Evolutionary conservation across 257 asterid genomes (phyloP).

Genomic region (Asclepias syriaca): DNA sequence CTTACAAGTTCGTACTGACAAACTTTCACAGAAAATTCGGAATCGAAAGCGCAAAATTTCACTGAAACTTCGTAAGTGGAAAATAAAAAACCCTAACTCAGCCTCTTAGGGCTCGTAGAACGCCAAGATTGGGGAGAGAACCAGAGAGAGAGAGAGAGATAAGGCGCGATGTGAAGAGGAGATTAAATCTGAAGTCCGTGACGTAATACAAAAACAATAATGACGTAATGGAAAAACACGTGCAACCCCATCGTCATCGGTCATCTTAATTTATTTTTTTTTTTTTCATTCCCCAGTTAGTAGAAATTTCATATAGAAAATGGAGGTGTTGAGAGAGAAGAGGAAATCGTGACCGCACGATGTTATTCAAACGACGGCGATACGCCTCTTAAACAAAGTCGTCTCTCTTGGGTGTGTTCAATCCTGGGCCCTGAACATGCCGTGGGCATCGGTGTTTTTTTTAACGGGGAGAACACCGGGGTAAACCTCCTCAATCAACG

Average conservation of each 20-base stretch:
- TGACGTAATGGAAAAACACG: background rate
- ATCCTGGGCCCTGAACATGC: no score
- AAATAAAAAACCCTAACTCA: background rate
- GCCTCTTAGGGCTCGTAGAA: slow-evolving; percentile 16
- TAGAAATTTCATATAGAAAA: no score
- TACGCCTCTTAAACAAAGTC: no score
- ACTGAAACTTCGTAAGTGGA: background rate
- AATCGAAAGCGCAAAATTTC: background rate
- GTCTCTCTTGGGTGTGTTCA: no score
- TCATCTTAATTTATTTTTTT: no score
- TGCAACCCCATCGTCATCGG: background rate
- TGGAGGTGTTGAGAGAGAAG: no score
- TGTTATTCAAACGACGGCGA: no score
- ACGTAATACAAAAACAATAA: background rate
- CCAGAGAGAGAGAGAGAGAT: background rate
- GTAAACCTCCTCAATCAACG: no score
- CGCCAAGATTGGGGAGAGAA: background rate
- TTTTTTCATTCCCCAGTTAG: no score
- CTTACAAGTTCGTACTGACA: background rate
- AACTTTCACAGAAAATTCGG: background rate
- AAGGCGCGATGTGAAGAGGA: background rate
- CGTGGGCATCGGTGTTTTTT: no score
- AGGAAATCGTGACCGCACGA: no score
- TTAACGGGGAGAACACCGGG: no score
- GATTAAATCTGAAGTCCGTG: background rate